A percentile compares a stretch with the other conserved stretches of the same genome.
phyloP scores from a whole-genome alignment of 1,284 basidiomycete genomes.

The Stygiomarasmius scandens region DNA sequence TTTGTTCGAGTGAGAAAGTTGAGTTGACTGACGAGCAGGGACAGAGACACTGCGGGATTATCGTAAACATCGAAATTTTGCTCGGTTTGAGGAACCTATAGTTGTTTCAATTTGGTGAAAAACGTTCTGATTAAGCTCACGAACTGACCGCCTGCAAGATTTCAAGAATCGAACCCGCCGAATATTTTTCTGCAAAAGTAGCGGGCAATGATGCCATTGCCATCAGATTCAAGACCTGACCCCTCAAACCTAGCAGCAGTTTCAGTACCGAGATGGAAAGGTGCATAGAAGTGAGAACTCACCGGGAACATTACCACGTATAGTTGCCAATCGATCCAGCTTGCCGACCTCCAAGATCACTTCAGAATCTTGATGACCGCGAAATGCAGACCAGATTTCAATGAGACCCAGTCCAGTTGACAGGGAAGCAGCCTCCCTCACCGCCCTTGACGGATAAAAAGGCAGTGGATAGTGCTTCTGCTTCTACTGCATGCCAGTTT shows the following conservation, averaged over 20 bases:
- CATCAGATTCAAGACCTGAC: slow-evolving; percentile 44
- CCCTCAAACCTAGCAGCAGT: slow-evolving; percentile 32
- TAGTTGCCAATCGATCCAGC: slow-evolving; percentile 7
- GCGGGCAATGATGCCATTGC: slow-evolving; percentile 37
- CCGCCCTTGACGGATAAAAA: slow-evolving; percentile 35
- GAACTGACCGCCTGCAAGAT: slow-evolving; percentile 10
- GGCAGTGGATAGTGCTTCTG: slow-evolving; percentile 34
- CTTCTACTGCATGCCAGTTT: slow-evolving; percentile 41
- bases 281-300: not conserved
- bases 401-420: slow-evolving; percentile 58
- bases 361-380: slow-evolving; percentile 23
- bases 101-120: too few relatives aligned
- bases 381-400: slow-evolving; percentile 56
- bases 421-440: slow-evolving; percentile 49
- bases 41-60: not conserved
- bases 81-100: too few relatives aligned
- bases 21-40: not conserved
- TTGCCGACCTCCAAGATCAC: slow-evolving; percentile 8
- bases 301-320: not conserved
- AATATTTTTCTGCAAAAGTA: slow-evolving; percentile 16
- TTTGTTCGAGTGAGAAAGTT: not conserved
- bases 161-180: slow-evolving; percentile 13
- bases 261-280: not conserved
- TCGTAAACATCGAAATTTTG: not conserved
- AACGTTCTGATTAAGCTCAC: too few relatives aligned